Evolutionary conservation across 2,329 filamentous ascomycete genomes (phyloP).

Genomic region (Orbilia brochopaga): DNA sequence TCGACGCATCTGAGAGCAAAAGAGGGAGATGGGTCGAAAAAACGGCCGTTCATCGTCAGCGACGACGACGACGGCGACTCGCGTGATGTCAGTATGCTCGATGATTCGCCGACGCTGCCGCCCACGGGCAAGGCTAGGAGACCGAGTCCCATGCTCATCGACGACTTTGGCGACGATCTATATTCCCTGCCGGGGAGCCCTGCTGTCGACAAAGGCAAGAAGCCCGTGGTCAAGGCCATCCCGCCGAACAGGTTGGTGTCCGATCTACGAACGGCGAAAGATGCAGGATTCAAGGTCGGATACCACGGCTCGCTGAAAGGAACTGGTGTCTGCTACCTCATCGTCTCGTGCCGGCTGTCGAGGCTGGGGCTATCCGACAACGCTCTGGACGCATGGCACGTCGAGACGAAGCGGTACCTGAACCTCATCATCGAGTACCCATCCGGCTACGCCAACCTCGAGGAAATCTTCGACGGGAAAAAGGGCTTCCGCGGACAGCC

Average conservation of each 20-base stretch:
- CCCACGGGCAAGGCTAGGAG: constrained; percentile 2
- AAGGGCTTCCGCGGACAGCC: constrained; percentile 8
- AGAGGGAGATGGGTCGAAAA: constrained; percentile 29
- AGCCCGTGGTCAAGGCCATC: constrained; percentile 7
- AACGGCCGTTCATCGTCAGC: constrained; percentile 25
- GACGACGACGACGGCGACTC: constrained; percentile 32
- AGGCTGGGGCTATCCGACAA: constrained; percentile 77
- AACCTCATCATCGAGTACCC: constrained; percentile 73
- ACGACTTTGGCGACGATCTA: constrained; percentile 31
- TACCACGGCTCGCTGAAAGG: constrained; percentile 61
- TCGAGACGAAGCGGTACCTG: constrained; percentile 71
- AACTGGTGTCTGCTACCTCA: constrained; percentile 63
- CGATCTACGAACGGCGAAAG: constrained; percentile 69
- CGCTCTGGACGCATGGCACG: constrained; percentile 76
- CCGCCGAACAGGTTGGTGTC: constrained; percentile 17
- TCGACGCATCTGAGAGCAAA: constrained; percentile 33
- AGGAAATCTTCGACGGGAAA: constrained; percentile 61
- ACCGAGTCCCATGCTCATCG: constrained; percentile 24
- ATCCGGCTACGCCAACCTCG: constrained; percentile 67
- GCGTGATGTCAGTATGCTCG: not conserved
- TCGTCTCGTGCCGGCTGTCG: constrained; percentile 71
- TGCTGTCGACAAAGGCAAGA: constrained; percentile 31
- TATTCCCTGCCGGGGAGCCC: constrained; percentile 19
- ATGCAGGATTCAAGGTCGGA: constrained; percentile 74
- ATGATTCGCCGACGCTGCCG: not conserved